Base-by-base conservation (phyloP, 169 alveolate species). In the Eimeria tenella region DNA sequence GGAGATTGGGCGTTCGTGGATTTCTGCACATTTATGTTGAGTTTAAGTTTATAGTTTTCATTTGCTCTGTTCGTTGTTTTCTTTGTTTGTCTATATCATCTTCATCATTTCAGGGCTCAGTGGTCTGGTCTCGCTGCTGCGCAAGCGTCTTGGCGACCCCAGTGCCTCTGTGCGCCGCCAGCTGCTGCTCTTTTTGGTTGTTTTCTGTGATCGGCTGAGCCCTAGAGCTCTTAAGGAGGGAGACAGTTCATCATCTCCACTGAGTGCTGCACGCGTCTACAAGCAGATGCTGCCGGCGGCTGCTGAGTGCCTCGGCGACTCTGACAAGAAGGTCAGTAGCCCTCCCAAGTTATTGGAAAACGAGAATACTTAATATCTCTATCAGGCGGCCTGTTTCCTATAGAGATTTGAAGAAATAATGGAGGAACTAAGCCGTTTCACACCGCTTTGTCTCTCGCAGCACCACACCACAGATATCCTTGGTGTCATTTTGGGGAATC, bases 271-370 rank as follows among this genome's bases (percentile, higher is more conserved):
- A 52, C 91, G 91, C 15, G 75, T 84, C 52, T 84, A 84, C 91
- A 84, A 84, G 25, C 91, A 84, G 70, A 13, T 84, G 91, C 53
- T 84, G 25, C 75, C 91, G 58, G 91, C 91, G 19, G 79, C 91
- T 5, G 91, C 91, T 17, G 91, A 84, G 23, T 84, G 91, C 52
- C 91, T 84, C 52, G 23, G 91, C 52, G 91, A 84, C 49, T 60
- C 91, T 23, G 91, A 84, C 65, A 84, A 84, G 53, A 84, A 84
- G 79, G 91, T 84, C 21, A 19, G 23, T 21, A 56, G 42, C 42
- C 42, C 42, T 31, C 42, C 42, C 4, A 2, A 31, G 42, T 0
- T 31, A 31, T 31, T 31, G 42, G 2, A 31, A 31, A 31, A 31
- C 0, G 42, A 31, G 42, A 31, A 31, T 31, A 31, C 42, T 31